phyloP scores from a whole-genome alignment of 306 rosid species.

The Vigna nakashimae region DNA sequence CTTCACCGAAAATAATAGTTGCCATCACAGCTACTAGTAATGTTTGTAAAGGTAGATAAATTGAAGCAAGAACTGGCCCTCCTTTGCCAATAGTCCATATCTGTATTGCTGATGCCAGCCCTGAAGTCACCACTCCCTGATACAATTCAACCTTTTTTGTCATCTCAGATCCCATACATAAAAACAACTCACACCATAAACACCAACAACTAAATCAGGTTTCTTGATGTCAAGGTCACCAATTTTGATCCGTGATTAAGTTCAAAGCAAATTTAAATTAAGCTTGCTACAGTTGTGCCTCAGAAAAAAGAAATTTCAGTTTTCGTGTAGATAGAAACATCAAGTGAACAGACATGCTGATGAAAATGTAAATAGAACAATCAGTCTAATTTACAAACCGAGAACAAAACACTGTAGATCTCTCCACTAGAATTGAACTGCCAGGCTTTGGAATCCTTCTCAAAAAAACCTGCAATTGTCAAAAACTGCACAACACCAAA shows the following conservation, averaged over 20 bases:
- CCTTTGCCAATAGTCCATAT: conserved; percentile 73
- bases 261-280: background rate
- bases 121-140: conserved; percentile 82
- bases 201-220: background rate
- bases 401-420: conserved; percentile 56
- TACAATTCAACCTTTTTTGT: conserved; percentile 39
- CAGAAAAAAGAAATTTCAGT: background rate
- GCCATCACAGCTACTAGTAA: conserved; percentile 63
- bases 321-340: conserved; percentile 34
- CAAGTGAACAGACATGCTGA: conserved; percentile 19
- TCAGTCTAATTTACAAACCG: conserved; percentile 54
- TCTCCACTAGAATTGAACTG: conserved; percentile 53
- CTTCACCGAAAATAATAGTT: conserved; percentile 63
- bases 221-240: conserved; percentile 13
- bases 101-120: conserved; percentile 71
- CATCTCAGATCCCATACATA: conserved; percentile 12
- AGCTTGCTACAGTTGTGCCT: conserved; percentile 6
- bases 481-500: conserved; percentile 59
- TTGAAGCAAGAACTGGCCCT: conserved; percentile 73
- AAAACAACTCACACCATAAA: background rate
- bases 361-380: conserved; percentile 30
- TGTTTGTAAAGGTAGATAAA: conserved; percentile 72
- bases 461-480: conserved; percentile 49
- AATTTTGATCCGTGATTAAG: conserved; percentile 13
- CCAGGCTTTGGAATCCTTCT: conserved; percentile 57